These are phyloP conservation scores for Quaeritorhiza haematococci DNA, from an alignment of 371 early-diverging fungal species.

Conservation along the genomic window DNA sequence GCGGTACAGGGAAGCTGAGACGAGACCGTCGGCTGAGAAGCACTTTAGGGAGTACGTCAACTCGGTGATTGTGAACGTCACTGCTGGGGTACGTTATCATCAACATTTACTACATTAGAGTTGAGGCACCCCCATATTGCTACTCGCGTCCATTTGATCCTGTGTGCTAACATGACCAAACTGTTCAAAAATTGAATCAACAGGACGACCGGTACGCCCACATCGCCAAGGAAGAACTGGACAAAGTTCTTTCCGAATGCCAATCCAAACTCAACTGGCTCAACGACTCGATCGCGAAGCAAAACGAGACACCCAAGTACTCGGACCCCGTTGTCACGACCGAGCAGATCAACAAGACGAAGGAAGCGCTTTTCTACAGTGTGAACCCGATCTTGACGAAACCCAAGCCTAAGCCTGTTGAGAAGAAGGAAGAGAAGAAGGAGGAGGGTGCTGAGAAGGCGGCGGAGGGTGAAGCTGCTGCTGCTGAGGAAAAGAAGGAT, in stretches of 20 bases:
- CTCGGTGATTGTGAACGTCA: slow-evolving; percentile 63
- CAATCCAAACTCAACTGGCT: slow-evolving; percentile 83
- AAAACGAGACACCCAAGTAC: slow-evolving; percentile 69
- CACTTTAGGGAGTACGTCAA: slow-evolving; percentile 73
- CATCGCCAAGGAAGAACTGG: slow-evolving; percentile 80
- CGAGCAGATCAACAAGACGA: slow-evolving; percentile 71
- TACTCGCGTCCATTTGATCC: too few species aligned
- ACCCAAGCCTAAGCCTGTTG: slow-evolving; percentile 80
- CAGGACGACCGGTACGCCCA: slow-evolving; percentile 78
- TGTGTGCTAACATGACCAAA: too few species aligned
- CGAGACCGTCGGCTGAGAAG: slow-evolving; percentile 77
- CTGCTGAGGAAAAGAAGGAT: not conserved
- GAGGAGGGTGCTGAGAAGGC: slow-evolving; percentile 14
- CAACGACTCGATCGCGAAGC: slow-evolving; percentile 71
- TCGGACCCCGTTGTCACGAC: slow-evolving; percentile 65
- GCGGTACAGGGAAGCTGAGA: slow-evolving; percentile 78
- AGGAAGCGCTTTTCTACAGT: slow-evolving; percentile 43
- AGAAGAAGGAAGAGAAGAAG: slow-evolving; percentile 40
- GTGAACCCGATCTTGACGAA: slow-evolving; percentile 80
- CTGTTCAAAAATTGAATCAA: too few species aligned
- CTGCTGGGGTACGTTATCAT: slow-evolving; percentile 46
- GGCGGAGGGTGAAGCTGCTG: slow-evolving; percentile 9
- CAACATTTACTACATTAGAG: too few species aligned
- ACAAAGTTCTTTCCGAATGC: slow-evolving; percentile 69
- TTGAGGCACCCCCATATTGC: too few species aligned